Evolutionary conservation across 352 stramenopile species (phyloP), one percentile per base, ranked within the genome.

Genomic region (Phytophthora chlamydospora): DNA sequence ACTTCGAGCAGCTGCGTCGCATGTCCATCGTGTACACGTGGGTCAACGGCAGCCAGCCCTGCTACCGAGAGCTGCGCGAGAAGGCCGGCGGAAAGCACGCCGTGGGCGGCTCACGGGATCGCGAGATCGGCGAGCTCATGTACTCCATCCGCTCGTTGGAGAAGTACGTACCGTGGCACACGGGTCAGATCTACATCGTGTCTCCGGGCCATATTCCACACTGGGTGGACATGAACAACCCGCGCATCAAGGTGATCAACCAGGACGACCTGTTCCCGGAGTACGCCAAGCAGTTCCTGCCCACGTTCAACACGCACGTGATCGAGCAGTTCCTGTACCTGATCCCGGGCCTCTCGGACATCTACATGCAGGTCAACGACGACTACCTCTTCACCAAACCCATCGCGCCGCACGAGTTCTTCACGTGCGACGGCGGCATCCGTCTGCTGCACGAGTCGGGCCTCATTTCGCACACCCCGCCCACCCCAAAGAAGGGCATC

Each of bases 11-110:
- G 49, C 54, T 96, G 43, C 84, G 85, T 4, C 88, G 83, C 66
- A 90, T 92, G 80, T 90, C 83, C 38, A 93, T 96, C 58, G 88
- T 96, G 41, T 96, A 96, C 78, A 96, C 85, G 75, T 96, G 85
- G 88, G 85, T 95, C 17, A 96, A 96, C 60, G 88, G 85, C 55
- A 91, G 71, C 43, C 71, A 90, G 68, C 85, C 80, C n/a, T 96
- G 88, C 76, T 95, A 96, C 78, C 78, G 83, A 27, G 68, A 90
- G 16, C 53, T 66, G 48, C 82, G 88, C 44, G 71, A 88, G 58
- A 71, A 86, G 43, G 69, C 76, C 14, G 85, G 88, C 31, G 84
- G 85, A 19, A 88, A 90, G 54, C 71, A 88, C 52, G 82, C 85
- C 3, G 61, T 93, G 10, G 85, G 85, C 21, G 85, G 84, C 32